phyloP scores from a whole-genome alignment of 2,329 filamentous ascomycete species.

The Metarhizium rileyi region DNA sequence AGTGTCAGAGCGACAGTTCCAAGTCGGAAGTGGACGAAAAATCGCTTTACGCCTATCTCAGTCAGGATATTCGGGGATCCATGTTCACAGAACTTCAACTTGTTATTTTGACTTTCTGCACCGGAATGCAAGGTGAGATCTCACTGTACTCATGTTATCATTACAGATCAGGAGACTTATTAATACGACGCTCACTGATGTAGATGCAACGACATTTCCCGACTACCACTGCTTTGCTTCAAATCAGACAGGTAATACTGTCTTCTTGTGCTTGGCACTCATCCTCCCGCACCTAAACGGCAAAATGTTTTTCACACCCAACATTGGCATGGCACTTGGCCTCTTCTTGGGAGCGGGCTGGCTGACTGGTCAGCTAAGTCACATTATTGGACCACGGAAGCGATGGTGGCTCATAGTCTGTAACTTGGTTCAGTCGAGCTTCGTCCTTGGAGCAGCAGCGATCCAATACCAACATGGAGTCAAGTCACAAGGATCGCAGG shows the following conservation, averaged over 20 bases:
- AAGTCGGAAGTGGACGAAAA: not conserved
- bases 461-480: constrained; percentile 35
- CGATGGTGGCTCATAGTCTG: constrained; percentile 44
- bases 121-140: constrained; percentile 36
- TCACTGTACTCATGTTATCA: no score
- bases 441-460: constrained; percentile 43
- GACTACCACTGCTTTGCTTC: constrained; percentile 54
- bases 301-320: constrained; percentile 39
- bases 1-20: not conserved
- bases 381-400: constrained; percentile 38
- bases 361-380: constrained; percentile 46
- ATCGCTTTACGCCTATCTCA: constrained; percentile 11
- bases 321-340: constrained; percentile 45
- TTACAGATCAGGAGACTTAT: not conserved
- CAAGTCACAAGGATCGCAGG: constrained; percentile 22
- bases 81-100: constrained; percentile 35
- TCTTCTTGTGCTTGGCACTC: constrained; percentile 46
- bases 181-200: not conserved
- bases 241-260: constrained; percentile 57
- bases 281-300: constrained; percentile 36
- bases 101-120: constrained; percentile 38
- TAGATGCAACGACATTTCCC: constrained; percentile 49
- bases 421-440: constrained; percentile 42
- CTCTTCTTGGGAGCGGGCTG: constrained; percentile 46
- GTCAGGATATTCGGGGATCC: constrained; percentile 26